Percentiles rank a stretch among this genome's conserved stretches.
Evolutionary conservation across 169 alveolate genomes (phyloP).

Genomic region (Plasmodium inui): DNA sequence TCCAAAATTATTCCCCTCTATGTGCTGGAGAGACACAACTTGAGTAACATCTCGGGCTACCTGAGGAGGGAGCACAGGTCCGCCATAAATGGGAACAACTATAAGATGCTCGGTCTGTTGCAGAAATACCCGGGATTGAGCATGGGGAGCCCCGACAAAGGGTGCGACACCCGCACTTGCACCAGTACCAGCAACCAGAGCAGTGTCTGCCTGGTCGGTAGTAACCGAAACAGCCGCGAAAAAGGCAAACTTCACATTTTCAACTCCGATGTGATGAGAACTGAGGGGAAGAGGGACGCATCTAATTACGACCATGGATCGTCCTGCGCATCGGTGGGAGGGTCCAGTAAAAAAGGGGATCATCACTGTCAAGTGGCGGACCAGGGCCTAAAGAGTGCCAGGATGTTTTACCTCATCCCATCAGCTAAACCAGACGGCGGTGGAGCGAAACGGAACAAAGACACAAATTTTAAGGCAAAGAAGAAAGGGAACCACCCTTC

Average conservation of each 20-base stretch:
- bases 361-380: not conserved
- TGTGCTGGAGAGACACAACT: conserved; percentile 65
- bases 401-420: conserved; percentile 30
- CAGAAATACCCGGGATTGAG: not conserved
- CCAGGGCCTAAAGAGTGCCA: not conserved
- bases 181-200: not conserved
- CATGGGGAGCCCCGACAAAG: not conserved
- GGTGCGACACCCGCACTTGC: not conserved
- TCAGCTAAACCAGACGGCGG: not conserved
- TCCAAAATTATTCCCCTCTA: conserved; percentile 66
- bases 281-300: not conserved
- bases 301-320: not conserved
- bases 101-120: conserved; percentile 17
- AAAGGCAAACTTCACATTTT: not conserved
- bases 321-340: not conserved
- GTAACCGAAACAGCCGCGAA: not conserved
- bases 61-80: conserved; percentile 1
- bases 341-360: not conserved
- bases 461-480: not conserved
- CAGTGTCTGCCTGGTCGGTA: not conserved
- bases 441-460: not conserved
- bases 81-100: not conserved
- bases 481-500: not conserved
- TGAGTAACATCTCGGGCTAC: conserved; percentile 33
- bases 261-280: not conserved